phyloP scores from a whole-genome alignment of 2,329 filamentous ascomycete species.

The Calonectria pauciramosa region DNA sequence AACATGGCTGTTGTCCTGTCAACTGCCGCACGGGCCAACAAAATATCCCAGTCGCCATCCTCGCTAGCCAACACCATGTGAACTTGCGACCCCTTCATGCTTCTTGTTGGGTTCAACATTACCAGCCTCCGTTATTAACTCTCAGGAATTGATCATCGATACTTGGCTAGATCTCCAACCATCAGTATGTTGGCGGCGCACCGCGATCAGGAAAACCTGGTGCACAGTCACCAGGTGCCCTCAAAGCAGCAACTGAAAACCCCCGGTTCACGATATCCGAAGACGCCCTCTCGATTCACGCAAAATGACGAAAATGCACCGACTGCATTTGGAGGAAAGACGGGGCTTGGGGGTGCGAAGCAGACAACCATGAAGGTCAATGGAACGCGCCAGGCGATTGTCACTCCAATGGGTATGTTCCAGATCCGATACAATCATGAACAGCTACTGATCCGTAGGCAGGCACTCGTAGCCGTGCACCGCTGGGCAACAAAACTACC shows the following conservation, averaged over 20 bases:
- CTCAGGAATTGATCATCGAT: conserved; percentile 24
- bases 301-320: conserved; percentile 87
- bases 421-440: neutral
- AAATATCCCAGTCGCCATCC: conserved; percentile 38
- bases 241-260: conserved; percentile 88
- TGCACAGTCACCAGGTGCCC: conserved; percentile 80
- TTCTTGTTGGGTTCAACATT: conserved; percentile 22
- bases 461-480: conserved; percentile 75
- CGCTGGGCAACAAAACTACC: conserved; percentile 94
- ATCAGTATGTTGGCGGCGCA: conserved; percentile 79
- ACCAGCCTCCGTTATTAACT: conserved; percentile 18
- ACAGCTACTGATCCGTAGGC: conserved; percentile 24
- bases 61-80: neutral
- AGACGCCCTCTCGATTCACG: conserved; percentile 84
- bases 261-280: conserved; percentile 80
- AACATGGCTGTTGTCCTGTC: conserved; percentile 47
- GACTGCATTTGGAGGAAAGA: conserved; percentile 54
- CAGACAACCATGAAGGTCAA: conserved; percentile 68
- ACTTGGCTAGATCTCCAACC: neutral
- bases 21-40: conserved; percentile 40
- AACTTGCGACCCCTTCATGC: conserved; percentile 19
- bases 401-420: conserved; percentile 84
- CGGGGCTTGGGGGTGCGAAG: conserved; percentile 63
- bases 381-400: conserved; percentile 68
- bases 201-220: conserved; percentile 89